Conservation (phyloP, 805 yeast genomes). For the Metschnikowia kofuensis region DNA sequence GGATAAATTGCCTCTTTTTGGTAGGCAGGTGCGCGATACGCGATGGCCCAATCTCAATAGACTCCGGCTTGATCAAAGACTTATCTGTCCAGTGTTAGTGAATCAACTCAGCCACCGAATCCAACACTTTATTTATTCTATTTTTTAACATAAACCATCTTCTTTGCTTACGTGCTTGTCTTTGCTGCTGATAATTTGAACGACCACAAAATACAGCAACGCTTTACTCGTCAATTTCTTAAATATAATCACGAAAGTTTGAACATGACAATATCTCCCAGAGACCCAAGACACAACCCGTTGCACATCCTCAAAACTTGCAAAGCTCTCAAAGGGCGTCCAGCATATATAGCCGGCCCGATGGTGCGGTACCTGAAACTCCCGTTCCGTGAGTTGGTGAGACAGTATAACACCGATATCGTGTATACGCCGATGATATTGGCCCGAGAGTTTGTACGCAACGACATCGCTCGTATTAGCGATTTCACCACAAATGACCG, state of each 20-base stretch:
- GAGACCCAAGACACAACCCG: constrained; percentile 32
- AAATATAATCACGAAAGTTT: no score
- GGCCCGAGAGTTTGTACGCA: constrained; percentile 91
- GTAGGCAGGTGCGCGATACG: constrained; percentile 5
- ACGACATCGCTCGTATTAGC: constrained; percentile 70
- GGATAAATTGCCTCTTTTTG: constrained; percentile 1
- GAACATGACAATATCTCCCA: constrained; percentile 1
- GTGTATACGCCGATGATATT: constrained; percentile 96
- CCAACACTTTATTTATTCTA: no score
- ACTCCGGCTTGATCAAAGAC: neutral
- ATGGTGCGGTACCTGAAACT: constrained; percentile 96
- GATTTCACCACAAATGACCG: constrained; percentile 78
- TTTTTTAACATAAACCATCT: no score
- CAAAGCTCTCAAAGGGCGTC: constrained; percentile 25
- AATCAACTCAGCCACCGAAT: no score
- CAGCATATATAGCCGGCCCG: constrained; percentile 64
- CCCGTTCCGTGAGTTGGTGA: constrained; percentile 76
- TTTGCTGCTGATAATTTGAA: no score
- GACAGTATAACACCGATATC: constrained; percentile 73
- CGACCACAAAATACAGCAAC: no score
- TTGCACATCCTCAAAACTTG: constrained; percentile 29
- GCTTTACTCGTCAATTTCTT: no score
- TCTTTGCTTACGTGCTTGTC: no score
- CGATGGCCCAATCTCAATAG: neutral
- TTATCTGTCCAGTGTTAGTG: neutral